These are phyloP conservation scores for Paecilomyces sp. DNA, from an alignment of 2,329 filamentous ascomycete species.

Conservation along the genomic window DNA sequence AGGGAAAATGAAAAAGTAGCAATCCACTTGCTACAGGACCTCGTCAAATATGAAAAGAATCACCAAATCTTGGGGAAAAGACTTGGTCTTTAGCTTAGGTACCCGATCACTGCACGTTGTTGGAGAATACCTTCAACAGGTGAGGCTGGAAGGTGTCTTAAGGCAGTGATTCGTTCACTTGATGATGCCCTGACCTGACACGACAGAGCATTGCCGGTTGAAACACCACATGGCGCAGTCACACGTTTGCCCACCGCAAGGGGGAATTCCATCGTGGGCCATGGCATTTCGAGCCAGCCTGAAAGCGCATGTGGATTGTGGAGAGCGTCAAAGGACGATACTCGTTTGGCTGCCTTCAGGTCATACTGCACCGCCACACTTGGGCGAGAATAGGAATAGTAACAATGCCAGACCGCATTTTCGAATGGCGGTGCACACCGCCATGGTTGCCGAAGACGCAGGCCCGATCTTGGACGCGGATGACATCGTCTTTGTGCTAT, in stretches of 20 bases:
- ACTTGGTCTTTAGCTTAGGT: not conserved
- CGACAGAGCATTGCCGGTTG: not conserved
- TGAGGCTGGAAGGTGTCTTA: not conserved
- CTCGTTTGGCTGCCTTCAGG: not conserved
- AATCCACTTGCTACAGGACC: not conserved
- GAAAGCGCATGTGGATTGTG: not conserved
- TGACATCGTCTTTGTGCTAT: not conserved
- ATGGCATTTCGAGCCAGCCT: not conserved
- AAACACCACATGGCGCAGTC: not conserved
- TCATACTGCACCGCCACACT: not conserved
- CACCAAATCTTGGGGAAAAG: not conserved
- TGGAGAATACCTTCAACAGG: not conserved
- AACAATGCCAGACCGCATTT: not conserved
- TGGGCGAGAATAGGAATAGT: not conserved
- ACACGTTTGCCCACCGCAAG: not conserved
- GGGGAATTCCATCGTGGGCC: not conserved
- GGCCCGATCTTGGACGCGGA: not conserved
- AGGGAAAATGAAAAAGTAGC: not conserved
- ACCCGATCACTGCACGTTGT: not conserved
- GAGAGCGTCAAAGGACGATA: not conserved
- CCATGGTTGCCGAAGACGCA: not conserved
- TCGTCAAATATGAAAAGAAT: not conserved
- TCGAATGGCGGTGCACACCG: not conserved
- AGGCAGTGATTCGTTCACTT: not conserved
- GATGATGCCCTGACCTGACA: not conserved